Conservation (phyloP, 768 basidiomycete genomes). For the Hygrophorus russula region DNA sequence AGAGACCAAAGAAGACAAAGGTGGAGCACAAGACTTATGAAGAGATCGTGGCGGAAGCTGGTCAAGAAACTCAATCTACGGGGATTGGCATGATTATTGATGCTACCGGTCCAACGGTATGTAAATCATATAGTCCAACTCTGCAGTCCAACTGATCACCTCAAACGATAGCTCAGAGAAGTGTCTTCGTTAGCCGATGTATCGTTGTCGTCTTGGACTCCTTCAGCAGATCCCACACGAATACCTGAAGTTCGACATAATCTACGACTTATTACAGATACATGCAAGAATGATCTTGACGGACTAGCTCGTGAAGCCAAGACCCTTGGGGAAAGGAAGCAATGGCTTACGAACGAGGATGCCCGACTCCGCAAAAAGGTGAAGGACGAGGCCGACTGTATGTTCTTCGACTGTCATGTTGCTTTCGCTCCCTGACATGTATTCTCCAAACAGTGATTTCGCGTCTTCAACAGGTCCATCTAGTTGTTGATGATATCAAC, state of each 20-base stretch:
- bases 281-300: slow-evolving; percentile 75
- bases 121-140: slow-evolving; percentile 16
- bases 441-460: slow-evolving; percentile 48
- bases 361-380: slow-evolving; percentile 56
- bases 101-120: slow-evolving; percentile 83
- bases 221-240: slow-evolving; percentile 75
- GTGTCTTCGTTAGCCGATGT: slow-evolving; percentile 77
- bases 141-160: slow-evolving; percentile 5
- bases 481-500: slow-evolving; percentile 64
- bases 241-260: slow-evolving; percentile 98
- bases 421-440: slow-evolving; percentile 2
- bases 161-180: slow-evolving; percentile 57
- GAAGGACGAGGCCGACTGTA: slow-evolving; percentile 68
- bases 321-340: slow-evolving; percentile 68
- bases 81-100: slow-evolving; percentile 87
- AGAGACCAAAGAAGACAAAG: slow-evolving; percentile 72
- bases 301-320: slow-evolving; percentile 87
- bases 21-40: slow-evolving; percentile 96
- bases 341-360: slow-evolving; percentile 63
- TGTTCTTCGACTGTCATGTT: slow-evolving; percentile 13
- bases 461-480: slow-evolving; percentile 65
- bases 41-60: slow-evolving; percentile 84
- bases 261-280: slow-evolving; percentile 73
- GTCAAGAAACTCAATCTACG: slow-evolving; percentile 38
- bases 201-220: slow-evolving; percentile 70